Conservation (phyloP, 495 filamentous ascomycete species). For the Hypoxylon lenormandii region DNA sequence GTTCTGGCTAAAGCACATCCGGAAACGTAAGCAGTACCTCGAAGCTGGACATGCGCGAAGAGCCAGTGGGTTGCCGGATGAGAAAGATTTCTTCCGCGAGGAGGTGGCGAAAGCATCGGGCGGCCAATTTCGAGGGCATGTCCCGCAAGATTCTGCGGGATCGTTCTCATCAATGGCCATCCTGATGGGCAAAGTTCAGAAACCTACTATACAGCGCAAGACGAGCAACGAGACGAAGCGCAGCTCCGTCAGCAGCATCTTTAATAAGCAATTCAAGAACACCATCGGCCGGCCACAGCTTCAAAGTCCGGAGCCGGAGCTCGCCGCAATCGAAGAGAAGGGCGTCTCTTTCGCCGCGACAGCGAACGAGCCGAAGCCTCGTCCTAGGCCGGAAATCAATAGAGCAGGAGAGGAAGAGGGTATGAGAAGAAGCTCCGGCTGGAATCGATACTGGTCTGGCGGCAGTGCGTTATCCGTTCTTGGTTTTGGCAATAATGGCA, state of each 20-base stretch:
- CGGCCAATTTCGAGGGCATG: constrained; percentile 62
- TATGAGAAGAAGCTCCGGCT: constrained; percentile 68
- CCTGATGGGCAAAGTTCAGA: constrained; percentile 64
- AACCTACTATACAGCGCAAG: constrained; percentile 55
- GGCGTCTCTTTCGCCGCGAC: constrained; percentile 57
- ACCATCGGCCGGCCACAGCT: constrained; percentile 67
- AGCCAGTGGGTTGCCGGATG: constrained; percentile 64
- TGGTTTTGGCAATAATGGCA: constrained; percentile 57
- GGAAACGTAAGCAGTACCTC: constrained; percentile 57
- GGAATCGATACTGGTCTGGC: constrained; percentile 72
- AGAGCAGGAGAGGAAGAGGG: constrained; percentile 28
- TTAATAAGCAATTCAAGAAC: constrained; percentile 65
- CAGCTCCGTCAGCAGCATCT: constrained; percentile 60
- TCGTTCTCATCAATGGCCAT: constrained; percentile 70
- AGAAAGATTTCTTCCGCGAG: constrained; percentile 67
- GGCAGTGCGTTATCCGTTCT: constrained; percentile 66
- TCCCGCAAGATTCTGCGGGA: constrained; percentile 58
- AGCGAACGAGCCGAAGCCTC: constrained; percentile 53
- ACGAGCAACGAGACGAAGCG: constrained; percentile 61
- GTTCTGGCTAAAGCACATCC: constrained; percentile 72
- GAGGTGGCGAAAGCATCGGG: constrained; percentile 64
- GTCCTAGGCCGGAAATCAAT: constrained; percentile 46
- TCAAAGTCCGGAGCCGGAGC: constrained; percentile 50
- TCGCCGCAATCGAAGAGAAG: constrained; percentile 53
- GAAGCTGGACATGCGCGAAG: constrained; percentile 64